Evolutionary conservation across 768 basidiomycete species (phyloP), one percentile per base, ranked within the genome.

Genomic region (Leccinum broughii): DNA sequence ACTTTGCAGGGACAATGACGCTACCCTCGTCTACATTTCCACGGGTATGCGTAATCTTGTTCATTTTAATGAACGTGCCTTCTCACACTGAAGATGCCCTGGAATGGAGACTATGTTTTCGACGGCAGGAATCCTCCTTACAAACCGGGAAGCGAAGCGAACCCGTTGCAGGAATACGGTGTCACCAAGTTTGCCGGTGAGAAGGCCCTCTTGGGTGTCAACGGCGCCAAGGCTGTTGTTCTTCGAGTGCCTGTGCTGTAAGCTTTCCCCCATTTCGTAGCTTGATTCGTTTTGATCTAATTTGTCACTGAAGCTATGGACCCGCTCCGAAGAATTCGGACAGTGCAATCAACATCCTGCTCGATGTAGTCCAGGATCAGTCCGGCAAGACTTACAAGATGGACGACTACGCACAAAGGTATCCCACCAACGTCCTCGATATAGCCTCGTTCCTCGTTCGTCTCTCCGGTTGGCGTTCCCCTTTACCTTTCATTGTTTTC

Each of bases 111-210:
- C 75, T 98, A 98, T 75, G 94, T 99, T 15, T 98, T 98, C 69
- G 93, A 95, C 63, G 96, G 96, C 1, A 87, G 83, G n/a, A 86
- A 88, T 1, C 93, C 96, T 3, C 94, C 95, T 0, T 99, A 99
- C 77, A 80, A 83, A 6, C 89, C 93, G 0, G 79, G 80, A 7
- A 85, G 88, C 14, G 68, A 74, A 34, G 84, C 92, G 13, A 92
- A 94, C 69, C 96, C 96, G 1, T 76, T 98, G 37, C 91, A 99
- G 57, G 77, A 90, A 15, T 99, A 99, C 35, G 96, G 93, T 1
- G 76, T 81, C 66, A 89, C 90, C 3, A 99, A 99, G 74, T 81
- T 87, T 37, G 90, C 88, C 24, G 96, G 94, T 2, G 97, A 99
- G 77, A 65, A 86, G 14, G 89, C 85, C n/a, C 84, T 91, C 2